Evolutionary conservation across 2,329 filamentous ascomycete species (phyloP).

Genomic region (Diaporthe helianthi): DNA sequence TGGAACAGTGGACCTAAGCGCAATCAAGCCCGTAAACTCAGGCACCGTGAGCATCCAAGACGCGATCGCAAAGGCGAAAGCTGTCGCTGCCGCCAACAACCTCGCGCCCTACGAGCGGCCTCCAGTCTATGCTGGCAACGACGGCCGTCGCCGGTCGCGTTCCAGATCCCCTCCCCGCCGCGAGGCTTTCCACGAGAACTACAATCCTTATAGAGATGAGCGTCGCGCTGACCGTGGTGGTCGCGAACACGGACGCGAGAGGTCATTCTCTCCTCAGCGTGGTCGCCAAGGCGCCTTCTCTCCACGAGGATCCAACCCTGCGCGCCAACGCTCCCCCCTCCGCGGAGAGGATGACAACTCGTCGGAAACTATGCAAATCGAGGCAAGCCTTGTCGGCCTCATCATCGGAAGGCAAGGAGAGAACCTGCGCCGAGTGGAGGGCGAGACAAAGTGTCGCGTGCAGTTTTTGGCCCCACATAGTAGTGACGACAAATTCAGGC

Average conservation of each 20-base stretch:
- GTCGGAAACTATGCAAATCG: conserved; percentile 83
- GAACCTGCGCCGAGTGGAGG: conserved; percentile 84
- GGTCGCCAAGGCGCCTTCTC: conserved; percentile 63
- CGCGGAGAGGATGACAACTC: conserved; percentile 67
- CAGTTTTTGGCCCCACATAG: conserved; percentile 85
- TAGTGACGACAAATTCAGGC: conserved; percentile 73
- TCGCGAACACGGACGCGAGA: conserved; percentile 67
- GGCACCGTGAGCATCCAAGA: conserved; percentile 85
- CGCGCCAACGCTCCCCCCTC: conserved; percentile 65
- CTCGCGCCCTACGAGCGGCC: conserved; percentile 68
- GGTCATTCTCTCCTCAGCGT: conserved; percentile 70
- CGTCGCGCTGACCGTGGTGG: conserved; percentile 70
- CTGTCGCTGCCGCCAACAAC: conserved; percentile 81
- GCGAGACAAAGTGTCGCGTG: conserved; percentile 81
- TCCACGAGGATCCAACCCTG: conserved; percentile 59
- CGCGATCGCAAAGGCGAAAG: conserved; percentile 83
- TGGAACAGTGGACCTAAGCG: conserved; percentile 80
- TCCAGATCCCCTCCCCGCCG: conserved; percentile 76
- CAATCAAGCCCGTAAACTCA: conserved; percentile 79
- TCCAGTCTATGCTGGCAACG: conserved; percentile 50
- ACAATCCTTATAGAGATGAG: conserved; percentile 87
- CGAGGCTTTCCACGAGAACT: conserved; percentile 75
- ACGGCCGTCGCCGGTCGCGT: conserved; percentile 65
- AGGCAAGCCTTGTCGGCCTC: conserved; percentile 84
- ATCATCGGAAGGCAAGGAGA: conserved; percentile 93